Percentiles rank a stretch among this genome's conserved stretches.
phyloP scores from a whole-genome alignment of 208 protist species.

The Trypanosoma theileri region DNA sequence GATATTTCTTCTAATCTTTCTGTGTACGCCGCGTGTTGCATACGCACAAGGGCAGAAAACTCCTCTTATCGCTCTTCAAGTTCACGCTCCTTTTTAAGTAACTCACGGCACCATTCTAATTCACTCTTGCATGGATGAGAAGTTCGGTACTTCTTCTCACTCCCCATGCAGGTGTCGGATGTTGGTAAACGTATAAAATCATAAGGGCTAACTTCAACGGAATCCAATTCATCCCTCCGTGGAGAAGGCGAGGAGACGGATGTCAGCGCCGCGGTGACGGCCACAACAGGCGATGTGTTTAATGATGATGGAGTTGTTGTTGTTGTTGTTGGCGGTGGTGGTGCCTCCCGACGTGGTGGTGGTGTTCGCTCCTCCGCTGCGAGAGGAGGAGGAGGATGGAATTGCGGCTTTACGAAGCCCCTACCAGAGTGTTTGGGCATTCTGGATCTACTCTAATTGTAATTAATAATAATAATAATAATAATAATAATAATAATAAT shows the following conservation, averaged over 20 bases:
- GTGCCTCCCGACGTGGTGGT: constrained; percentile 20
- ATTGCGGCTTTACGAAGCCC: no score
- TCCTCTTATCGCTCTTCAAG: constrained; percentile 20
- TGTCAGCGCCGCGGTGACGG: neutral
- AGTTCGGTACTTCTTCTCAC: neutral
- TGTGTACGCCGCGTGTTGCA: constrained; percentile 26
- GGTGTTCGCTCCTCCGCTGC: constrained; percentile 2
- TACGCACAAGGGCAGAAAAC: constrained; percentile 14
- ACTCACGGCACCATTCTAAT: constrained; percentile 5
- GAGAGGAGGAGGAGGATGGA: neutral
- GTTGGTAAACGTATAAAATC: neutral
- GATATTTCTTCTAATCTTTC: constrained; percentile 22
- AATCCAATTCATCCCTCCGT: neutral
- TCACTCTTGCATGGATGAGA: neutral
- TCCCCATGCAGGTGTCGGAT: neutral
- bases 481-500: neutral
- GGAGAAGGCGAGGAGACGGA: constrained; percentile 2
- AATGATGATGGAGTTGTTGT: neutral
- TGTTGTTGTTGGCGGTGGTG: constrained; percentile 8
- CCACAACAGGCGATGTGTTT: neutral
- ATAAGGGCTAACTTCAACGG: neutral
- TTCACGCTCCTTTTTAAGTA: constrained; percentile 11
- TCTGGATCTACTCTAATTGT: no score
- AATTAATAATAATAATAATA: neutral
- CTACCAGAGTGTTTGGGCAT: no score